phyloP scores from a whole-genome alignment of 305 asterid genomes.

The Solanum chacoense region DNA sequence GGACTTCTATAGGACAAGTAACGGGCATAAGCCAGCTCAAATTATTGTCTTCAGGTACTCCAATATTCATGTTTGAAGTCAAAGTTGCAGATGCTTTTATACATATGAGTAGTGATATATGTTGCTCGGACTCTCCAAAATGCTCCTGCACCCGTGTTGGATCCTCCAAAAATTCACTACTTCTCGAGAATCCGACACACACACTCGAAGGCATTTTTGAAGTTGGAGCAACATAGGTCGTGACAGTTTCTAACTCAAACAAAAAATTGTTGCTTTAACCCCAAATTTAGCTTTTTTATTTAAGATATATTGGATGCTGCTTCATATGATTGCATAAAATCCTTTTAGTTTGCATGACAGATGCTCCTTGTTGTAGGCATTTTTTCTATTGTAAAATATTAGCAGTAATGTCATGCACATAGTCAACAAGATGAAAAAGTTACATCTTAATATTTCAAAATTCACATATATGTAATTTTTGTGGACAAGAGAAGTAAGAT shows the following conservation, averaged over 20 bases:
- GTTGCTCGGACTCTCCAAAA: neutral
- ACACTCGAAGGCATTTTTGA: neutral
- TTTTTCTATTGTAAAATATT: neutral
- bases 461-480: neutral
- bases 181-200: neutral
- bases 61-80: neutral
- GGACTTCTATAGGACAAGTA: conserved; percentile 67
- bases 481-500: neutral
- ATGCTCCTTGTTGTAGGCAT: neutral
- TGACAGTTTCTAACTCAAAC: neutral
- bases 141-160: neutral
- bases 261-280: neutral
- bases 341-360: neutral
- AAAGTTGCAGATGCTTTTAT: neutral
- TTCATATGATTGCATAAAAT: neutral
- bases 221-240: neutral
- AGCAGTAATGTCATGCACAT: neutral
- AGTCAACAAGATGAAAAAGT: neutral
- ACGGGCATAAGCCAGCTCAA: conserved; percentile 62
- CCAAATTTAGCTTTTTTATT: neutral
- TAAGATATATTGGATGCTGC: neutral
- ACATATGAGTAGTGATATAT: neutral
- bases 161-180: neutral
- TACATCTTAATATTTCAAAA: neutral
- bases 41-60: conserved; percentile 75